Percentiles rank a stretch among this genome's conserved stretches.
Conservation (phyloP, 176 grass and related monocot species). For the Secale cereale region DNA sequence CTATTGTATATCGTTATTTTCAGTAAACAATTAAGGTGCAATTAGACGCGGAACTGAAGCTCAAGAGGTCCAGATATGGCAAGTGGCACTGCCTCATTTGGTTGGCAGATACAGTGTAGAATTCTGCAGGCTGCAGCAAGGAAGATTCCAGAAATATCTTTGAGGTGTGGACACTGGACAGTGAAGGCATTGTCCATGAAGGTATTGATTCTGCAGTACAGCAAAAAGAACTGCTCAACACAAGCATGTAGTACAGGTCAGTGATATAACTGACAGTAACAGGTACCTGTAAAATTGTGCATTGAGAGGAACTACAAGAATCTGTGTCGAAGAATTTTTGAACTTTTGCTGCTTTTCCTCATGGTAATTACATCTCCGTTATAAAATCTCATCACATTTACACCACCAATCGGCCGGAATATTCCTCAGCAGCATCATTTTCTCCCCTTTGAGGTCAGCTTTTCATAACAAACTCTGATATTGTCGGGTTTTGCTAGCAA, state of each 20-base stretch:
- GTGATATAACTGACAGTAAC: constrained; percentile 33
- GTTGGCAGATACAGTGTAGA: not conserved
- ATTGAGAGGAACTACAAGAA: not conserved
- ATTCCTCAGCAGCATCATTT: constrained; percentile 32
- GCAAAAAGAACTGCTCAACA: not conserved
- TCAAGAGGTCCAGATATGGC: constrained; percentile 7
- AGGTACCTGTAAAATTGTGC: constrained; percentile 12
- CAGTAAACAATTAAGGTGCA: not conserved
- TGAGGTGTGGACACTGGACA: not conserved
- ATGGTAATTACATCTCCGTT: constrained; percentile 15
- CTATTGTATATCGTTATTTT: not conserved
- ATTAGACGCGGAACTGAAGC: not conserved
- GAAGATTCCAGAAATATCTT: constrained; percentile 39
- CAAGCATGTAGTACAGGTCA: constrained; percentile 6
- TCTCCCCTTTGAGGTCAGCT: constrained; percentile 1
- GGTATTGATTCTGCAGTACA: constrained; percentile 2
- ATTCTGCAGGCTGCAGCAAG: constrained; percentile 3
- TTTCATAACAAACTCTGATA: constrained; percentile 42
- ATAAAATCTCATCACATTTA: constrained; percentile 30
- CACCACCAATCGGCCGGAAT: constrained; percentile 13
- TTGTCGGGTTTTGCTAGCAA: constrained; percentile 44
- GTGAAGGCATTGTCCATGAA: not conserved
- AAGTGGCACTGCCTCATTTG: not conserved
- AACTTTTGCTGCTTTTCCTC: constrained; percentile 15
- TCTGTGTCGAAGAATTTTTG: constrained; percentile 6